These are phyloP conservation scores for Trifolium repens DNA, from an alignment of 306 rosid genomes.

Conservation along the genomic window DNA sequence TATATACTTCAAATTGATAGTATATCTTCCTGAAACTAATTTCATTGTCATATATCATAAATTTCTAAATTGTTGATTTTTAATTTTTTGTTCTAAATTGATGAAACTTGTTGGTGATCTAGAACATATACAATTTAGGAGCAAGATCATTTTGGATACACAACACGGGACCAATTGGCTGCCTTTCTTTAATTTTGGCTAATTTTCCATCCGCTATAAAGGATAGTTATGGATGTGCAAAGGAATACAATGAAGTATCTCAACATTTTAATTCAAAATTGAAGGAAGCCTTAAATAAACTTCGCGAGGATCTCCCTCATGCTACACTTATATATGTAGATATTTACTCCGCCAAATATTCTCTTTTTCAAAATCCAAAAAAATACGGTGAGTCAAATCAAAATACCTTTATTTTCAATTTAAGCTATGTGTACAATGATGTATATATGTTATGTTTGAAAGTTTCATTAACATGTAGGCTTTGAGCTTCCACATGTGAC, in stretches of 20 bases:
- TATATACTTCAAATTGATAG: too few species aligned
- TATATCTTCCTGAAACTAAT: too few species aligned
- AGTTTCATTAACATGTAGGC: constrained; percentile 7
- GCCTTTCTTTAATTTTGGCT: constrained; percentile 41
- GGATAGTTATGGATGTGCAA: constrained; percentile 62
- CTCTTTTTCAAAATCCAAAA: constrained; percentile 46
- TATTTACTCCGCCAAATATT: constrained; percentile 43
- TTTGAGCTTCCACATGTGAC: constrained; percentile 7
- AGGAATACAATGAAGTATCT: constrained; percentile 58
- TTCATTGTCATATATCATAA: too few species aligned
- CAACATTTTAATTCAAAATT: constrained; percentile 57
- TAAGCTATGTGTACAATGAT: neutral
- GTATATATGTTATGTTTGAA: neutral
- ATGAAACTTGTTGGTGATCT: neutral
- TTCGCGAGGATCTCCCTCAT: constrained; percentile 52
- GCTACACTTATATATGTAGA: constrained; percentile 72
- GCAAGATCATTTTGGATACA: constrained; percentile 53
- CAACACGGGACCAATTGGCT: constrained; percentile 50
- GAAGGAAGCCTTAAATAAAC: constrained; percentile 53
- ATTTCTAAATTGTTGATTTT: too few species aligned
- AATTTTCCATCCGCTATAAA: constrained; percentile 4
- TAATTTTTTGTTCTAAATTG: neutral
- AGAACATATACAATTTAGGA: constrained; percentile 45
- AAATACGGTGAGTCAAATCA: constrained; percentile 51
- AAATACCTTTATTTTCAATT: neutral